Evolutionary conservation across 306 rosid genomes (phyloP).

Genomic region (Dryas alaskensis): DNA sequence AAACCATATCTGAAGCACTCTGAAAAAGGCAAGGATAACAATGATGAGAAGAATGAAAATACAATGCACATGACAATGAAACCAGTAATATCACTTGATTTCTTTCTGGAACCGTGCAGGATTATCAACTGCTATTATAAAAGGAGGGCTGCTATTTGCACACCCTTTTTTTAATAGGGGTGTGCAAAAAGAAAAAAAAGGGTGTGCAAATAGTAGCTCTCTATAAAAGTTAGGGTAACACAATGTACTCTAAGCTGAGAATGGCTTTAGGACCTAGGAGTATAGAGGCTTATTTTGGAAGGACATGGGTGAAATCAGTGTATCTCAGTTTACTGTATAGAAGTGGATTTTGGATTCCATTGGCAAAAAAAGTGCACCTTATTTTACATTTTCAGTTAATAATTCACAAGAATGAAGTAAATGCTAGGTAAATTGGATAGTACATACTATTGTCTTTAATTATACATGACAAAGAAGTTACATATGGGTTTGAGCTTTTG

Average conservation of each 20-base stretch:
- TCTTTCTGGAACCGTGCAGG: not conserved
- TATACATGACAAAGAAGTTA: not conserved
- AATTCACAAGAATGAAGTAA: not conserved
- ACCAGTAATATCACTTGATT: not conserved
- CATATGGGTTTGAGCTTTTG: not conserved
- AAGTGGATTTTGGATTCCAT: not conserved
- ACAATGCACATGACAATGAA: not conserved
- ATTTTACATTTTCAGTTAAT: not conserved
- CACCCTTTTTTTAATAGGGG: too few relatives aligned
- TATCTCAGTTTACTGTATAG: not conserved
- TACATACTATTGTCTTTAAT: not conserved
- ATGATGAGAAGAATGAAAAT: conserved; percentile 1
- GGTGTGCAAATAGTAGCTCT: too few relatives aligned
- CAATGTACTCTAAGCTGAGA: not conserved
- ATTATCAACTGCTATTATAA: not conserved
- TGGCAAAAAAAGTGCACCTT: not conserved
- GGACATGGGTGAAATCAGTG: not conserved
- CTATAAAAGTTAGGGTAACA: not conserved
- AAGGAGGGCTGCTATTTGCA: not conserved
- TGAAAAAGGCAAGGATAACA: conserved; percentile 26
- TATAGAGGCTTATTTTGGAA: not conserved
- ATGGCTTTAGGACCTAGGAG: not conserved
- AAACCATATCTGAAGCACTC: conserved; percentile 99
- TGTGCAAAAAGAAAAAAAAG: too few relatives aligned
- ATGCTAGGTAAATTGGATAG: too few relatives aligned